These are phyloP conservation scores for Leishmania tarentolae DNA, from an alignment of 208 protist genomes.

Conservation along the genomic window DNA sequence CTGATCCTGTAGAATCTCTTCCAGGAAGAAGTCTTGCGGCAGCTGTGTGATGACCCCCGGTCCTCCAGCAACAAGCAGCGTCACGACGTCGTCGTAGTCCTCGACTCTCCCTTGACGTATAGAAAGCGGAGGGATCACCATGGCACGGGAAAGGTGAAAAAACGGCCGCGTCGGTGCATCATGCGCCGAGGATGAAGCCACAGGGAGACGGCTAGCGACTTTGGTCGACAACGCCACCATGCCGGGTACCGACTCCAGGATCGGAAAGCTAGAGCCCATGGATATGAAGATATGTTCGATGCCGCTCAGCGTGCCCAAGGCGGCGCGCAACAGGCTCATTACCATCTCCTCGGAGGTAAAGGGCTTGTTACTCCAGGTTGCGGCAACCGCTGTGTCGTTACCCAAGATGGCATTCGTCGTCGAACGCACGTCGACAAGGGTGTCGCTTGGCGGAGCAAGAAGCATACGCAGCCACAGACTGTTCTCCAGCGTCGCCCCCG, in stretches of 20 bases:
- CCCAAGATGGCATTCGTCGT: neutral
- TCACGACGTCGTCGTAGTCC: constrained; percentile 91
- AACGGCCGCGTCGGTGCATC: constrained; percentile 10
- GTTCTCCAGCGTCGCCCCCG: constrained; percentile 36
- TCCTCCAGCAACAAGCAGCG: constrained; percentile 59
- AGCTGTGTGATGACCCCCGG: constrained; percentile 75
- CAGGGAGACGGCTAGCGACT: neutral
- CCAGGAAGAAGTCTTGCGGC: constrained; percentile 80
- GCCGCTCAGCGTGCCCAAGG: constrained; percentile 44
- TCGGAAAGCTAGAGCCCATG: constrained; percentile 7
- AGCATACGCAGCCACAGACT: constrained; percentile 78
- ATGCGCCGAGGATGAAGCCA: neutral
- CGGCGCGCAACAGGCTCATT: constrained; percentile 44
- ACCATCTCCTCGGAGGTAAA: constrained; percentile 40
- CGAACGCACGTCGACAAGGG: constrained; percentile 2
- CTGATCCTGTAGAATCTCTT: constrained; percentile 89
- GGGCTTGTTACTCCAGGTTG: neutral
- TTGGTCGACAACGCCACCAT: constrained; percentile 8
- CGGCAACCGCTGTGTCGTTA: neutral
- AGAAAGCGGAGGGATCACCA: constrained; percentile 50
- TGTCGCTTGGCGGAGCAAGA: constrained; percentile 38
- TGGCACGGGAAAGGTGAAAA: constrained; percentile 37
- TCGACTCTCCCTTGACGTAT: constrained; percentile 83
- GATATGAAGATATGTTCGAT: constrained; percentile 49
- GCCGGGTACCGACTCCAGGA: constrained; percentile 2